phyloP scores from a whole-genome alignment of 2,329 filamentous ascomycete genomes.

The Talaromyces sp. region DNA sequence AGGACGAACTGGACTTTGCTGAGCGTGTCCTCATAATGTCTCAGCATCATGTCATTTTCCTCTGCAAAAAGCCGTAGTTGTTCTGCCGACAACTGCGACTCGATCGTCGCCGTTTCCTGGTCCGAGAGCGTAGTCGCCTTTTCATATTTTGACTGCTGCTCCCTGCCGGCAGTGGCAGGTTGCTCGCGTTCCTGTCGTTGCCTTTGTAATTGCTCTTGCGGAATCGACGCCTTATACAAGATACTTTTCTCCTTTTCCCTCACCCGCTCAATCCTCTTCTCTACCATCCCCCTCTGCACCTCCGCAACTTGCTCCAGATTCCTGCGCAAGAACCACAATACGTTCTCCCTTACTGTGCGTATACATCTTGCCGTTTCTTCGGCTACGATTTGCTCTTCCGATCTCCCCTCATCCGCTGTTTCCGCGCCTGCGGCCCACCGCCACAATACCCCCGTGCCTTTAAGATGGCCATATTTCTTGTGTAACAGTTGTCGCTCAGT shows the following conservation, averaged over 20 bases:
- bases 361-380: constrained; percentile 66
- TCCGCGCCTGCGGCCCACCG: constrained; percentile 58
- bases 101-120: constrained; percentile 39
- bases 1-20: constrained; percentile 80
- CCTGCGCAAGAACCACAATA: constrained; percentile 76
- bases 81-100: constrained; percentile 68
- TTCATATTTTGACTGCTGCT: constrained; percentile 19
- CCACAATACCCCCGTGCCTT: constrained; percentile 50
- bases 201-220: not conserved
- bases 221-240: constrained; percentile 59
- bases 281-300: constrained; percentile 88
- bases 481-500: constrained; percentile 67
- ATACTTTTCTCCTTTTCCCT: constrained; percentile 86
- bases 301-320: constrained; percentile 71
- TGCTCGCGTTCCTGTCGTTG: constrained; percentile 19
- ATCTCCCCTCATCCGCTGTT: constrained; percentile 45
- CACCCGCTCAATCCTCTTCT: constrained; percentile 76
- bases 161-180: constrained; percentile 25
- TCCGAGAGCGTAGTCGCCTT: constrained; percentile 27
- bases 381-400: constrained; percentile 65
- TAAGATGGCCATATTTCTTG: constrained; percentile 62
- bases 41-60: constrained; percentile 88
- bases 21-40: constrained; percentile 89
- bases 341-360: constrained; percentile 70
- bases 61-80: constrained; percentile 91